Base-by-base conservation (phyloP, 768 basidiomycete species). In the Boletus rufocinnamomeus region DNA sequence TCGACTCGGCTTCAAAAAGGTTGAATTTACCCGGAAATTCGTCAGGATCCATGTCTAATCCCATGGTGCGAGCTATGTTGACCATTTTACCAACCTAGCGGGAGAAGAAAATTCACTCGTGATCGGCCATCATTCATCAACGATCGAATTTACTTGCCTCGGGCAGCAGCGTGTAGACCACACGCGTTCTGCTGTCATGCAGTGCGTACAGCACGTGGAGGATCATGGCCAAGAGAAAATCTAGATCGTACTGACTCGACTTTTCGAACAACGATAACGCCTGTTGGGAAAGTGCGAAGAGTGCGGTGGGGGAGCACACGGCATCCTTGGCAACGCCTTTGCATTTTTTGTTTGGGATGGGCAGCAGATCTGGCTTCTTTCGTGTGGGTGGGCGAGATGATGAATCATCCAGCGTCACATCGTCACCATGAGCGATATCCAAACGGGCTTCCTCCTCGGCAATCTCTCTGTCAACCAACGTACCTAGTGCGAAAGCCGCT, bases 61-160 rank as follows among this genome's bases (percentile, higher is more conserved):
- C 87, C 77, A 89, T 82, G 56, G 75, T 75, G 8, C 87, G 79
- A 11, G 88, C 88, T 8, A 83, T 69, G 60, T 83, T 87, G 52
- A 90, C 81, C 75, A 88, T 80, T 74, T 89, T 89, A 23, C 86
- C 86, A 14, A 87, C 77, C 86, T 87, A 62, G 3, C 52, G 37
- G 32, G 59, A 56, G 27, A 50, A 10, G 27, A 49, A 37, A 47
- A 58, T 1, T 35, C 7, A 40, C 9, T 59, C 27, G 53, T 59
- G 60, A 68, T 63, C 53, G 44, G 43, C 51, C 50, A 62, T 69
- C 68, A 65, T 54, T 61, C 58, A 67, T 65, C 52, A 66, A 59
- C 59, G 65, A 72, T 69, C 70, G 63, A 46, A 64, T 61, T 50
- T 19, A 60, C 71, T 72, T 58, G 48, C 71, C 65, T 67, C 68